A percentile compares a stretch with the other conserved stretches of the same genome.
Conservation (phyloP, 306 rosid genomes). For the Glycine tomentella region DNA sequence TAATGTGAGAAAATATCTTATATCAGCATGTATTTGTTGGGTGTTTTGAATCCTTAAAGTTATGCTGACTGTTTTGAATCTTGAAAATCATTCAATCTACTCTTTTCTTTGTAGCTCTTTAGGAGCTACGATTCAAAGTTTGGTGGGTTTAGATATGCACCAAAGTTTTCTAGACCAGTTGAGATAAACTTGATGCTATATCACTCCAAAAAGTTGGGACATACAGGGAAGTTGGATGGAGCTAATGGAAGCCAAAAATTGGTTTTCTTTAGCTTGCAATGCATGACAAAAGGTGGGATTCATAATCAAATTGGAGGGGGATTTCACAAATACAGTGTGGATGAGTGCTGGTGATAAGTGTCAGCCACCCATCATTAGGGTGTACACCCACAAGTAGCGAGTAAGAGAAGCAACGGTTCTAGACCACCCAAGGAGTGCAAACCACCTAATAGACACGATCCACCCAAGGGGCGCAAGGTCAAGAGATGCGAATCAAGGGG, state of each 20-base stretch:
- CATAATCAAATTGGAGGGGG: slow-evolving; percentile 97
- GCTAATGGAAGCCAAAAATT: slow-evolving; percentile 60
- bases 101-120: slow-evolving; percentile 69
- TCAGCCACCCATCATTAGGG: no score
- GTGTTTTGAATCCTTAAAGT: slow-evolving; percentile 32
- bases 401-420: no score
- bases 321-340: slow-evolving; percentile 95
- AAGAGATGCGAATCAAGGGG: no score
- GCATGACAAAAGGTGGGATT: slow-evolving; percentile 96
- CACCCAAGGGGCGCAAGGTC: no score
- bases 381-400: no score
- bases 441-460: no score
- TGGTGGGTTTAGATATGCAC: slow-evolving; percentile 96
- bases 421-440: no score
- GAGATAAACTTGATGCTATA: slow-evolving; percentile 90
- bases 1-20: background rate
- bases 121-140: slow-evolving; percentile 73
- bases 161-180: slow-evolving; percentile 97
- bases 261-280: slow-evolving; percentile 76
- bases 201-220: slow-evolving; percentile 74
- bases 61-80: slow-evolving; percentile 25
- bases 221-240: slow-evolving; percentile 58
- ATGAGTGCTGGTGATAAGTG: no score
- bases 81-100: slow-evolving; percentile 33
- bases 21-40: slow-evolving; percentile 21